phyloP scores from a whole-genome alignment of 2,329 filamentous ascomycete species.

The Claviceps maximensis region DNA sequence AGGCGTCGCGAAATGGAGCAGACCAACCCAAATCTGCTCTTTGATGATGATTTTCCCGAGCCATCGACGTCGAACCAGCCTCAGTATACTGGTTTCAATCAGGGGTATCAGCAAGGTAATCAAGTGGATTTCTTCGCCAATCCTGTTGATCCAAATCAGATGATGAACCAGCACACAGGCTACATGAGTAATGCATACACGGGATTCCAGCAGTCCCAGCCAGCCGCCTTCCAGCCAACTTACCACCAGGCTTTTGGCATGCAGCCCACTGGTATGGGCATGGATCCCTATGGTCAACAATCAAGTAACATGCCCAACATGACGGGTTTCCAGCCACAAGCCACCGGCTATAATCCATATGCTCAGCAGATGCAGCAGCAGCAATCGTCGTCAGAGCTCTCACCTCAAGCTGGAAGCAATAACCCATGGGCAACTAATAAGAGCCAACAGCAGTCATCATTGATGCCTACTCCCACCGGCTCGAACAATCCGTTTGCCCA shows the following conservation, averaged over 20 bases:
- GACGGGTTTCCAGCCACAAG: conserved; percentile 36
- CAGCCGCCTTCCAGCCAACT: conserved; percentile 41
- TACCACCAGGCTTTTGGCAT: conserved; percentile 55
- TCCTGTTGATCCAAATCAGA: conserved; percentile 63
- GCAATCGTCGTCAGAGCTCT: conserved; percentile 36
- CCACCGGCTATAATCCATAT: conserved; percentile 43
- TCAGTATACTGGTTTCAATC: conserved; percentile 82
- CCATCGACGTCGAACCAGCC: conserved; percentile 34
- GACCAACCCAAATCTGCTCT: conserved; percentile 72
- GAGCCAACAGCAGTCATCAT: conserved; percentile 40
- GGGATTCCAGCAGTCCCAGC: conserved; percentile 33
- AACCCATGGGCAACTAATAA: conserved; percentile 76
- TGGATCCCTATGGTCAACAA: conserved; percentile 53
- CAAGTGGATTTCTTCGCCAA: conserved; percentile 97
- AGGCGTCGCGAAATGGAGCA: conserved; percentile 78
- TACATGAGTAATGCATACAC: conserved; percentile 45
- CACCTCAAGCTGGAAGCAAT: conserved; percentile 68
- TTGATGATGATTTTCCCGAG: conserved; percentile 62
- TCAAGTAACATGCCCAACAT: conserved; percentile 15
- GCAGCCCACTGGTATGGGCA: conserved; percentile 48
- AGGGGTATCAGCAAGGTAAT: conserved; percentile 93
- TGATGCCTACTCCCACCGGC: conserved; percentile 77
- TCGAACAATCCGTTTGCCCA: conserved; percentile 96
- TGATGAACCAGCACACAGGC: conserved; percentile 71
- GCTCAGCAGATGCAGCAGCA: conserved; percentile 27